phyloP scores from a whole-genome alignment of 176 grass and related monocot species.

The Avena eriantha region DNA sequence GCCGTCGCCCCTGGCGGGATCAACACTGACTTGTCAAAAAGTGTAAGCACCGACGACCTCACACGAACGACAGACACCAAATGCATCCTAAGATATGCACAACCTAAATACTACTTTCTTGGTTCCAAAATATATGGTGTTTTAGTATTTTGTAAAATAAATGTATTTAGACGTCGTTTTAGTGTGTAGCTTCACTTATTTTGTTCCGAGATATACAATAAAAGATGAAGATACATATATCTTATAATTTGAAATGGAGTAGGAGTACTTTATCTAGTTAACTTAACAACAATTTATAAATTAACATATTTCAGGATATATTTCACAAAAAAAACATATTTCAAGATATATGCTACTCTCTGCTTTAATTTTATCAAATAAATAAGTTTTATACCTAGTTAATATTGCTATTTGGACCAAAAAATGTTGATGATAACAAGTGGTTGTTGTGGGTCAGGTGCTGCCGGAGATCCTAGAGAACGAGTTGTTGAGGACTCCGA shows the following conservation, averaged over 20 bases:
- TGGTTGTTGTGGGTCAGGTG: background rate
- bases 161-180: too few relatives aligned
- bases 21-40: background rate
- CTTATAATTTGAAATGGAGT: too few relatives aligned
- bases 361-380: background rate
- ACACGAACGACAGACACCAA: background rate
- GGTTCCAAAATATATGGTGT: too few relatives aligned
- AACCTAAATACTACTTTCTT: too few relatives aligned
- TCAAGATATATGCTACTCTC: background rate
- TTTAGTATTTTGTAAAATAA: too few relatives aligned
- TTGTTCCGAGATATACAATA: too few relatives aligned
- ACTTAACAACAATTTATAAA: background rate
- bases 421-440: background rate
- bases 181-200: too few relatives aligned
- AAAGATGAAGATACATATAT: too few relatives aligned
- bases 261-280: background rate
- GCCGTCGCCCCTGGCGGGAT: background rate
- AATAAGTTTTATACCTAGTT: background rate
- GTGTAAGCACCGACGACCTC: background rate
- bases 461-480: background rate
- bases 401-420: background rate
- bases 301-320: background rate
- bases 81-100: background rate
- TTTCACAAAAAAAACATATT: background rate
- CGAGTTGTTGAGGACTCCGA: background rate